These are phyloP conservation scores for Medicago lupulina DNA, from an alignment of 306 rosid species.

Conservation along the genomic window DNA sequence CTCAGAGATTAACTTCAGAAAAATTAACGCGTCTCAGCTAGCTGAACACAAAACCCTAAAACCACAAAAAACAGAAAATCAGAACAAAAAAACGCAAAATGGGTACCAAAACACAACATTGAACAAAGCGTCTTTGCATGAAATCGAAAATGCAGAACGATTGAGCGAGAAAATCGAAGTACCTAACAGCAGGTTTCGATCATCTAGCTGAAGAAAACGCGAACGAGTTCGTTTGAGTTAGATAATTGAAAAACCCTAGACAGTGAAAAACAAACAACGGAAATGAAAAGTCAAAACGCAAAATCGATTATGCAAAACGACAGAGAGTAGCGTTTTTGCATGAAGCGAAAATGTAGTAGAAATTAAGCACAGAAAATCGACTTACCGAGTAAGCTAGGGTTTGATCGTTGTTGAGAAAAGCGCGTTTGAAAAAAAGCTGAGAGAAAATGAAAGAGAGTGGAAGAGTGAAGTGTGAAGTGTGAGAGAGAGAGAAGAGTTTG, in stretches of 20 bases:
- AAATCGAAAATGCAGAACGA: not conserved
- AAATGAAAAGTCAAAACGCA: not conserved
- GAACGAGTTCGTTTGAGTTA: not conserved
- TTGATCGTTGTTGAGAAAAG: not conserved
- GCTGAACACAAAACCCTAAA: constrained; percentile 45
- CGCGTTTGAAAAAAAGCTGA: not conserved
- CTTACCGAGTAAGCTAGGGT: not conserved
- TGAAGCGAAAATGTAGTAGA: not conserved
- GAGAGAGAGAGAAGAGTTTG: not conserved
- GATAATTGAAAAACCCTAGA: not conserved
- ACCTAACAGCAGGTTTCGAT: not conserved
- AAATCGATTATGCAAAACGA: not conserved
- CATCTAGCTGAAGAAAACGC: not conserved
- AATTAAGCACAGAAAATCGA: not conserved
- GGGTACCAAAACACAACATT: not conserved
- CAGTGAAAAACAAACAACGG: not conserved
- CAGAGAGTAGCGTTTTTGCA: not conserved
- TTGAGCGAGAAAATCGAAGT: not conserved
- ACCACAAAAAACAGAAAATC: not conserved
- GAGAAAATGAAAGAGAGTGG: not conserved
- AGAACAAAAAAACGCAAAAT: constrained; percentile 7
- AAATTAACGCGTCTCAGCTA: not conserved
- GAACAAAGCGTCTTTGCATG: not conserved
- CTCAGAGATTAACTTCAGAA: not conserved
- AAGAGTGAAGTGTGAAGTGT: not conserved